Evolutionary conservation across 2,329 filamentous ascomycete genomes (phyloP), one percentile per base, ranked within the genome.

Genomic region (Zymoseptoria pseudotritici): DNA sequence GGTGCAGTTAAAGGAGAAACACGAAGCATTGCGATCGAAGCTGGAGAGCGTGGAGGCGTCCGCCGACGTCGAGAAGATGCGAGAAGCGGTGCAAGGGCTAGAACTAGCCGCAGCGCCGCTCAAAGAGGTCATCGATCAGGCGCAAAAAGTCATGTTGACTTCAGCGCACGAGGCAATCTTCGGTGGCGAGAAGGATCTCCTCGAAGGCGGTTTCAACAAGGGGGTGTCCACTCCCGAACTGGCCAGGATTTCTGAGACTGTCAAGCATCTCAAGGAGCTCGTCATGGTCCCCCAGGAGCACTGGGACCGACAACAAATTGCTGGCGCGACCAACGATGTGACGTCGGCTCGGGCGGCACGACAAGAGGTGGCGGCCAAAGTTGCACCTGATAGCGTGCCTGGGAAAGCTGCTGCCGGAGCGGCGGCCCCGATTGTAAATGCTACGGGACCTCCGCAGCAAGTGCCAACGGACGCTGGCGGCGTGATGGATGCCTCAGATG

Each of bases 131-230:
- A 62, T 69, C 8, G 59, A 63, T 10, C 62, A 67, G 13, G 66
- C 68, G 1, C 66, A 71, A 21, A 71, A 72, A 42, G 36, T 65
- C 0, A 64, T 73, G 9, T 55, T 73, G 55, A 69, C 66, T 19
- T 60, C 71, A 7, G 72, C 73, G 1, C 73, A 74, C 54, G 71
- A 73, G 53, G 71, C 70, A 19, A 72, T 74, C 53, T 73, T 74
- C 24, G 68, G 67, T 1, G 71, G 66, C 10, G 72, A 74, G 55
- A 72, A 71, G 49, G 69, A 70, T n/a, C 61, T 72, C 2, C 57
- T 71, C 2, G 67, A 68, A 19, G 55, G 59, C 4, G 63, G 61
- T 1, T 66, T 60, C 53, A 49, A 49, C 22, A 31, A 64, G 1
- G 62, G 58, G 3, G 42, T 17, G n/a, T 46, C 50, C 8, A 58